Evolutionary conservation across 2,329 filamentous ascomycete species (phyloP).

Genomic region (Xylaria sp.): DNA sequence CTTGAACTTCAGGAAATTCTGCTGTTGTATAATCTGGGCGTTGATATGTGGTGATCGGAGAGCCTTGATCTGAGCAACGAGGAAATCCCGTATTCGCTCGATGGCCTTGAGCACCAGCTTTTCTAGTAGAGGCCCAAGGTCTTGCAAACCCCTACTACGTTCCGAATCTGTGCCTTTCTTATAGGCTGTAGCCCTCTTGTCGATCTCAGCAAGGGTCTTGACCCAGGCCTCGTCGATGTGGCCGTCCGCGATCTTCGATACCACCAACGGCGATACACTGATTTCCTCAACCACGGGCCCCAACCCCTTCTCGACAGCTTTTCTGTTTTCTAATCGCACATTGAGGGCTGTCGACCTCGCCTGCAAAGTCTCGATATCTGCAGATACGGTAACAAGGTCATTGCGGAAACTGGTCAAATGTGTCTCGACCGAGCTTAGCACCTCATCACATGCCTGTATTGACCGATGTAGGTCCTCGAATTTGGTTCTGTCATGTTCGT

Average conservation of each 20-base stretch:
- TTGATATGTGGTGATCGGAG: slow-evolving; percentile 95
- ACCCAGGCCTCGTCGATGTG: slow-evolving; percentile 89
- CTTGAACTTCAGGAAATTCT: slow-evolving; percentile 85
- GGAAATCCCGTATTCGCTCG: slow-evolving; percentile 89
- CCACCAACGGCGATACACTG: slow-evolving; percentile 80
- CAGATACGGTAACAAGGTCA: slow-evolving; percentile 87
- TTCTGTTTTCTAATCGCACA: slow-evolving; percentile 83
- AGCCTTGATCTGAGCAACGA: slow-evolving; percentile 93
- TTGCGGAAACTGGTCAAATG: slow-evolving; percentile 93
- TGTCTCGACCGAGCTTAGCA: slow-evolving; percentile 87
- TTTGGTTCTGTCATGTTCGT: slow-evolving; percentile 78
- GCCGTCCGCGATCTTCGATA: slow-evolving; percentile 84
- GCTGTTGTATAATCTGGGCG: slow-evolving; percentile 93
- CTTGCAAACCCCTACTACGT: slow-evolving; percentile 75
- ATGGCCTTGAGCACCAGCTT: slow-evolving; percentile 89
- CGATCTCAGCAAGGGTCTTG: slow-evolving; percentile 79
- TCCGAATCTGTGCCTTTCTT: slow-evolving; percentile 66
- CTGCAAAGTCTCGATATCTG: slow-evolving; percentile 93
- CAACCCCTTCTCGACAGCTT: slow-evolving; percentile 83
- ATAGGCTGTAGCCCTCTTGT: slow-evolving; percentile 70
- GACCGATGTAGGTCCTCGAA: slow-evolving; percentile 91
- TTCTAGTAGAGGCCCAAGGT: slow-evolving; percentile 82
- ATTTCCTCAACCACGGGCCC: slow-evolving; percentile 91
- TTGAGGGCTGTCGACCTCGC: slow-evolving; percentile 82
- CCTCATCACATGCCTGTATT: slow-evolving; percentile 88